Base-by-base conservation (phyloP, 139 green algal genomes). In the Chlorella ohadii region DNA sequence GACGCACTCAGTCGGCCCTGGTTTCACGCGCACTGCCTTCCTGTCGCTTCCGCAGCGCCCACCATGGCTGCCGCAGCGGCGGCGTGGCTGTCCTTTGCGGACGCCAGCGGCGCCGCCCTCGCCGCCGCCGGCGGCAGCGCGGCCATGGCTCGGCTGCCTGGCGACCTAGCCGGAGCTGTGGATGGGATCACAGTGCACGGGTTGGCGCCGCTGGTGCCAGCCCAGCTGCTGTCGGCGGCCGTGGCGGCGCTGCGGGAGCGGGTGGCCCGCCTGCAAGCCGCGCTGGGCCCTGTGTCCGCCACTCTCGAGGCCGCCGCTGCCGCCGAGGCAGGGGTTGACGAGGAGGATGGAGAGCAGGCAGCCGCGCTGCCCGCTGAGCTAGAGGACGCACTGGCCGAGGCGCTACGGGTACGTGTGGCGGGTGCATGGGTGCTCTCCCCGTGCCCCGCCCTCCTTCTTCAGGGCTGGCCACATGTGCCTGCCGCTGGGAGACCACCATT, bases 81-180 rank as follows among this genome's bases (percentile, higher is more conserved):
- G 23, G 28, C 78, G 5, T 83, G 78, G 78, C 38, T 83, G 25
- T 41, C 61, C 9, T 83, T 83, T 64, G 78, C 78, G 11, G 41
- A 71, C 28, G 13, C 39, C 39, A 75, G 78, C 63, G 15, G 63
- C 28, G 63, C 61, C 13, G 57, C 63, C 2, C 28, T 83, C 38
- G 63, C 34, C 64, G 12, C 64, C 31, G n/a, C 64, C 36, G 38
- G 36, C 68, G 73, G 47, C 47, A 31, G 13, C 7, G 25, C 44
- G 1, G 39, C 31, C 33, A 25, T 20, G 1, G 73, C n/a, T 31
- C 51, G 51, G 12, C 51, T 79, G 28, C 16, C 47, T 33, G 4
- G 28, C 13, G 47, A 65, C 25, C 57, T 81, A 0, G 75, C 63
- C 0, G 34, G 51, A n/a, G 79, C 79, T 20, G n/a, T 78, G 44